A percentile compares a stretch with the other conserved stretches of the same genome.
Evolutionary conservation across 371 early-diverging fungal species (phyloP).

Genomic region (Vittaforma corneae): DNA sequence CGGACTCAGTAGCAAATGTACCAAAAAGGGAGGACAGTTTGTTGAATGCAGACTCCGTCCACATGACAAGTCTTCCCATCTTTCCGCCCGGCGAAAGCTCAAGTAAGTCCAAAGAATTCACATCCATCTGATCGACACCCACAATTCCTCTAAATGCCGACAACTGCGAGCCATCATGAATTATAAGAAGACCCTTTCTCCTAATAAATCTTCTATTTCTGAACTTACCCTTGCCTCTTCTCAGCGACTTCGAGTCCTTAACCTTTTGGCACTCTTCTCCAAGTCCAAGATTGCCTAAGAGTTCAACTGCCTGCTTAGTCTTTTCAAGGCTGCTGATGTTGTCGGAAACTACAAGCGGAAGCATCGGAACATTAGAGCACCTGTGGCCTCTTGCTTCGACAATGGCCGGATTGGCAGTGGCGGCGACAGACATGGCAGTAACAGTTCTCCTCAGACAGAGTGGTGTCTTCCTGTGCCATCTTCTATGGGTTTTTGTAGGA

Average conservation of each 20-base stretch:
- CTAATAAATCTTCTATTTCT: constrained; percentile 94
- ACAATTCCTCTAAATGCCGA: constrained; percentile 97
- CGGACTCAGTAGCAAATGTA: constrained; percentile 67
- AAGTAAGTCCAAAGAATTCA: constrained; percentile 82
- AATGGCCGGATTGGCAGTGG: constrained; percentile 81
- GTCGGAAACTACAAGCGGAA: constrained; percentile 83
- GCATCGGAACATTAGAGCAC: constrained; percentile 76
- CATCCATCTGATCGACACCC: constrained; percentile 82
- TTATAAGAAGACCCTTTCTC: constrained; percentile 92
- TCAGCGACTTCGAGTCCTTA: constrained; percentile 81
- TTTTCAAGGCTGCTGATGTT: constrained; percentile 71
- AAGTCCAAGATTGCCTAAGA: constrained; percentile 81
- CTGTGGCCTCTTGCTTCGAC: constrained; percentile 96
- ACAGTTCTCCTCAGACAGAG: constrained; percentile 92
- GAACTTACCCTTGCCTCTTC: constrained; percentile 95
- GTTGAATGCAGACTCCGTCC: constrained; percentile 90
- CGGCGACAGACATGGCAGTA: constrained; percentile 90
- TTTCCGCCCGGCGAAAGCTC: constrained; percentile 98
- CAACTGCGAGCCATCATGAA: constrained; percentile 73
- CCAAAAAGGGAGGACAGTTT: constrained; percentile 85
- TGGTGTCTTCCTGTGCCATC: constrained; percentile 97
- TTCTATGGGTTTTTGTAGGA: constrained; percentile 97
- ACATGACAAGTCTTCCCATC: constrained; percentile 96
- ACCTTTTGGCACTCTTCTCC: constrained; percentile 89
- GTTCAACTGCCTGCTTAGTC: constrained; percentile 84